Evolutionary conservation across 805 yeast species (phyloP).

Genomic region (Kodamaea kakaduensis): DNA sequence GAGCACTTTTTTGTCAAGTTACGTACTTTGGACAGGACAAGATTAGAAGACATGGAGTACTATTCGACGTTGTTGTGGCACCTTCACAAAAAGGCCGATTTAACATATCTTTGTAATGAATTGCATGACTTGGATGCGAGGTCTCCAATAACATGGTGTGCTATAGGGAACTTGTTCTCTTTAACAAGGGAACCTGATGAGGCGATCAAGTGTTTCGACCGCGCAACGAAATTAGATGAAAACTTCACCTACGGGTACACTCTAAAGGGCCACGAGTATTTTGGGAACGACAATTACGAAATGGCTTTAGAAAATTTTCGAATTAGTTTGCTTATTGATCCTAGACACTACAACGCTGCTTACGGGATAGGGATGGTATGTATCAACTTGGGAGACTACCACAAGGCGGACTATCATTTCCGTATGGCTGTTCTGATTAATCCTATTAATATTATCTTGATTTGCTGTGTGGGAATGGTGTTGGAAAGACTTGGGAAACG

Average conservation of each 20-base stretch:
- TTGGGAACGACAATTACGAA: conserved; percentile 85
- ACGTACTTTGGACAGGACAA: conserved; percentile 67
- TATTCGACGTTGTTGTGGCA: conserved; percentile 94
- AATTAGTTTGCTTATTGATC: conserved; percentile 68
- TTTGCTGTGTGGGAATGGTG: conserved; percentile 93
- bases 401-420: conserved; percentile 81
- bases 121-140: conserved; percentile 58
- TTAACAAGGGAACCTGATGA: conserved; percentile 80
- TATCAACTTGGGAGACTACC: conserved; percentile 78
- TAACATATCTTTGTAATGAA: conserved; percentile 82
- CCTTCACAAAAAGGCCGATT: conserved; percentile 69
- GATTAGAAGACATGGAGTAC: conserved; percentile 85
- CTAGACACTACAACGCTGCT: conserved; percentile 87
- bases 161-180: conserved; percentile 84
- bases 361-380: conserved; percentile 96
- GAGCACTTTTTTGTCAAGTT: conserved; percentile 59
- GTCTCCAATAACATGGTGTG: conserved; percentile 88
- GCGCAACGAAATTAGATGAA: conserved; percentile 67
- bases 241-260: conserved; percentile 85
- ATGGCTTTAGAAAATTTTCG: conserved; percentile 82
- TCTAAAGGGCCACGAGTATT: conserved; percentile 87
- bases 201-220: conserved; percentile 81
- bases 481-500: conserved; percentile 69
- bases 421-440: conserved; percentile 83
- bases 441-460: conserved; percentile 82